A percentile compares a stretch with the other conserved stretches of the same genome.
Conservation (phyloP, 1,284 basidiomycete genomes). For the Naganishia liquefaciens region DNA sequence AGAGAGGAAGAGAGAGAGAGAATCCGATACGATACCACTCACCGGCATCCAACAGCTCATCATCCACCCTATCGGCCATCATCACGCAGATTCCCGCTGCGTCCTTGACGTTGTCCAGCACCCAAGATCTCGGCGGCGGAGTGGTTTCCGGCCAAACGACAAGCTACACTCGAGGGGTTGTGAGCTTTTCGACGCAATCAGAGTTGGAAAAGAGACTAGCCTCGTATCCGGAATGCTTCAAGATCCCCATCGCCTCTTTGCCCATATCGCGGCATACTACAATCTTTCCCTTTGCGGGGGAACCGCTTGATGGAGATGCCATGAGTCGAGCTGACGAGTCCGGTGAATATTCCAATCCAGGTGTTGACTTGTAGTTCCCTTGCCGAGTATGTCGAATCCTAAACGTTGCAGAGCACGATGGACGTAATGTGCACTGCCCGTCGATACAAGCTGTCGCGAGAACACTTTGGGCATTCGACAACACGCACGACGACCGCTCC, state of each 20-base stretch:
- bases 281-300: slow-evolving; percentile 56
- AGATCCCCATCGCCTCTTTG: slow-evolving; percentile 67
- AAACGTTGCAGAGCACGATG: neutral
- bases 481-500: too few species aligned
- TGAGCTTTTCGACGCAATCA: neutral
- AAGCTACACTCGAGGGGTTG: slow-evolving; percentile 43
- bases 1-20: neutral
- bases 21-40: slow-evolving; percentile 22
- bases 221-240: slow-evolving; percentile 57
- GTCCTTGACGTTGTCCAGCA: slow-evolving; percentile 70
- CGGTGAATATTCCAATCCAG: neutral
- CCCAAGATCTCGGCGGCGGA: slow-evolving; percentile 69
- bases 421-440: too few species aligned
- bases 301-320: neutral
- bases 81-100: slow-evolving; percentile 68
- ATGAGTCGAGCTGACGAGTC: neutral
- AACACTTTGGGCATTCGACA: too few species aligned
- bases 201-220: slow-evolving; percentile 52
- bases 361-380: too few species aligned
- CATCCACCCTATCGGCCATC: slow-evolving; percentile 72
- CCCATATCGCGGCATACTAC: slow-evolving; percentile 71
- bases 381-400: too few species aligned
- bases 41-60: slow-evolving; percentile 71
- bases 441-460: too few species aligned
- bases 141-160: slow-evolving; percentile 69